A percentile compares a stretch with the other conserved stretches of the same genome.
phyloP scores from a whole-genome alignment of 1,139 yeast genomes.

The Yamadazyma atlantica region DNA sequence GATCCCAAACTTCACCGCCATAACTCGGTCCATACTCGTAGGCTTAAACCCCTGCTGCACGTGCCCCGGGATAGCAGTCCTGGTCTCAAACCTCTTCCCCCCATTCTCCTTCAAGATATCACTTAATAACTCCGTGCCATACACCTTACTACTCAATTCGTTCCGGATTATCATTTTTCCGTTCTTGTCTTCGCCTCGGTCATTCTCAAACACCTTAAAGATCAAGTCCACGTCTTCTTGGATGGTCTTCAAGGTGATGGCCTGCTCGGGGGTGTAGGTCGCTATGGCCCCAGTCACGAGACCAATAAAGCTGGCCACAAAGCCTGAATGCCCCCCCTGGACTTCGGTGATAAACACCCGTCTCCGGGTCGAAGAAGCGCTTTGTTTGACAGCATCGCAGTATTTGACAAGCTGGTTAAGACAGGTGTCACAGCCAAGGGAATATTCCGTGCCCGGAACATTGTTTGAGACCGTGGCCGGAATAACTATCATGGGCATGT shows the following conservation, averaged over 20 bases:
- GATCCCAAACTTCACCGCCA: conserved; percentile 68
- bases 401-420: conserved; percentile 70
- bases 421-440: conserved; percentile 79
- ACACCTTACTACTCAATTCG: conserved; percentile 79
- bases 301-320: conserved; percentile 69
- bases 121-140: conserved; percentile 78
- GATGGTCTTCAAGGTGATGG: conserved; percentile 68
- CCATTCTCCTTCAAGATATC: conserved; percentile 80
- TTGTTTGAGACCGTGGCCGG: conserved; percentile 91
- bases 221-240: conserved; percentile 59
- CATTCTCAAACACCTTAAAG: conserved; percentile 48
- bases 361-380: conserved; percentile 76
- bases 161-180: conserved; percentile 88
- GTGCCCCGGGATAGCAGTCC: conserved; percentile 97
- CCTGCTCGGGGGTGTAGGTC: conserved; percentile 77
- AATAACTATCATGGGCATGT: conserved; percentile 88
- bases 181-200: conserved; percentile 60
- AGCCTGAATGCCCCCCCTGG: conserved; percentile 87
- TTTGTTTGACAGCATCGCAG: conserved; percentile 77
- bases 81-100: conserved; percentile 76
- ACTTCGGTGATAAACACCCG: conserved; percentile 80
- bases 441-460: conserved; percentile 83
- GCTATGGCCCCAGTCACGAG: conserved; percentile 73
- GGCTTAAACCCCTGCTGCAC: conserved; percentile 86
- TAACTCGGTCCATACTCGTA: conserved; percentile 72